A percentile compares a stretch with the other conserved stretches of the same genome.
Conservation (phyloP, 768 basidiomycete genomes). For the Hysterangium stoloniferum region DNA sequence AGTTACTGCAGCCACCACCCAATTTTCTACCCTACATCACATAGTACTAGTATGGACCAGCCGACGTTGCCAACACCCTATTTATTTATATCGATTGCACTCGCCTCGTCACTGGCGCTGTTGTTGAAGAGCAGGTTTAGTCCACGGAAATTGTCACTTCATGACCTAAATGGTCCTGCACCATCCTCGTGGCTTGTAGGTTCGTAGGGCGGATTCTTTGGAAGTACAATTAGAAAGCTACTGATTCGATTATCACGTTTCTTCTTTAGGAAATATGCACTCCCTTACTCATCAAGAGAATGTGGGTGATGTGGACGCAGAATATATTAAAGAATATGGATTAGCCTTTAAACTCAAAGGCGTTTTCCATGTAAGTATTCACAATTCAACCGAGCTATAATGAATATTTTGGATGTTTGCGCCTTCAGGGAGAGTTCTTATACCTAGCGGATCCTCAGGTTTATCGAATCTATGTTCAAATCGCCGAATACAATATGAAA, state of each 20-base stretch:
- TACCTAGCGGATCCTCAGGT: slow-evolving; percentile 7
- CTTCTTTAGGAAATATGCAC: not conserved
- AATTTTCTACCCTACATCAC: too few relatives aligned
- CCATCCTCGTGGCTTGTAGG: slow-evolving; percentile 5
- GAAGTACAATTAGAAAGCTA: not conserved
- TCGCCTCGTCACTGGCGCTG: too few relatives aligned
- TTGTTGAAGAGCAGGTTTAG: not conserved
- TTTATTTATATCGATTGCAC: too few relatives aligned
- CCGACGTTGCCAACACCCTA: too few relatives aligned
- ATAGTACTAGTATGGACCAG: too few relatives aligned
- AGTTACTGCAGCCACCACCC: too few relatives aligned
- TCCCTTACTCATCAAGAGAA: not conserved
- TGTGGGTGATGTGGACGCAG: not conserved
- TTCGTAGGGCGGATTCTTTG: not conserved
- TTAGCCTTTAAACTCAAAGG: slow-evolving; percentile 6
- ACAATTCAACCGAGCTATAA: not conserved
- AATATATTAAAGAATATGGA: not conserved
- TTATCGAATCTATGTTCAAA: not conserved
- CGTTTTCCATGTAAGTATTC: not conserved
- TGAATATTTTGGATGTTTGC: not conserved
- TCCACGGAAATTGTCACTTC: not conserved
- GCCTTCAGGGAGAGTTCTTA: not conserved
- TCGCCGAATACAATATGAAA: not conserved
- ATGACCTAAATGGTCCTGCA: not conserved
- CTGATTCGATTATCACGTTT: not conserved